These are phyloP conservation scores for Fusarium neocosmosporiellum DNA, from an alignment of 2,329 filamentous ascomycete genomes.

Conservation along the genomic window DNA sequence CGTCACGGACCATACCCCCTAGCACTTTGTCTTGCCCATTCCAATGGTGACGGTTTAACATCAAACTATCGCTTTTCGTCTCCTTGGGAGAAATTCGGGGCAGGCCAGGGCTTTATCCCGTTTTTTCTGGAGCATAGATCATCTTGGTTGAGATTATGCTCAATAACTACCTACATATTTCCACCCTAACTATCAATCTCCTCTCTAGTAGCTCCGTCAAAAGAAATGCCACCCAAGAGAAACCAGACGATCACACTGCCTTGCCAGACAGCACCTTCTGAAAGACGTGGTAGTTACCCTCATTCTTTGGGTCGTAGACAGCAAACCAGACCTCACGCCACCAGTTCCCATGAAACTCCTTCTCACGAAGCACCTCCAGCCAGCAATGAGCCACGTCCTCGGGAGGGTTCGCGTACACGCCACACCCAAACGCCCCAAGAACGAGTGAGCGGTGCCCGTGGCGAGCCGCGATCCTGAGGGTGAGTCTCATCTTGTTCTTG, in stretches of 20 bases:
- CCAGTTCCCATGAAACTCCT: slow-evolving; percentile 21
- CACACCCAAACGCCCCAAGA: slow-evolving; percentile 18
- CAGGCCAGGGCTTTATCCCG: neutral
- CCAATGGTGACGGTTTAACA: neutral
- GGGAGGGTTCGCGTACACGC: slow-evolving; percentile 14
- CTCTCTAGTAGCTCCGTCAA: neutral
- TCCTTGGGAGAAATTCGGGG: neutral
- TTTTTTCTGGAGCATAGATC: neutral
- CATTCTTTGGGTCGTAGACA: slow-evolving; percentile 8
- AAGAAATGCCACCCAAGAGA: neutral
- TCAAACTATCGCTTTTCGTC: neutral
- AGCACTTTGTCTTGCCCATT: neutral
- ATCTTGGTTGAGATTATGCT: neutral
- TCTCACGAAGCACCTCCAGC: slow-evolving; percentile 21
- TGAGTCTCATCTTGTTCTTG: slow-evolving; percentile 20
- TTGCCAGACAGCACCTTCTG: neutral
- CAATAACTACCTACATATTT: neutral
- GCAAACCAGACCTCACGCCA: slow-evolving; percentile 20
- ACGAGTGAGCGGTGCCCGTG: neutral
- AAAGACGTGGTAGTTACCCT: slow-evolving; percentile 16
- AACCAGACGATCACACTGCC: neutral
- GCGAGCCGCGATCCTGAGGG: slow-evolving; percentile 5
- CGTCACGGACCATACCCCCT: neutral
- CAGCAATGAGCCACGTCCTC: slow-evolving; percentile 25
- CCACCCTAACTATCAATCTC: neutral